Base-by-base conservation (phyloP, 164 flowering plant species). In the Cinnamomum chago region DNA sequence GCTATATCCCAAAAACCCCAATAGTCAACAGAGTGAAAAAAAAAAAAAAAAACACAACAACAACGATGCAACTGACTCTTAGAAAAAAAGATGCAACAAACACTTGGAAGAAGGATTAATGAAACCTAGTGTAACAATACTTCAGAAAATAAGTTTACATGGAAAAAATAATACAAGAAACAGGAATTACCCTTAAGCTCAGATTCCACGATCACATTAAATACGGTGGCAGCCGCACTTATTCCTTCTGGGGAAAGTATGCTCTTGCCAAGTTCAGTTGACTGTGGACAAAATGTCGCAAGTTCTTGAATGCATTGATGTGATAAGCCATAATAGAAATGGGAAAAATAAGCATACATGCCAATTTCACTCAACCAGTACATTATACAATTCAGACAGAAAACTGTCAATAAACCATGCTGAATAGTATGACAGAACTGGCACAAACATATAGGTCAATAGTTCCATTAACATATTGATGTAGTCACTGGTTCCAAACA, bases 131-230 rank as follows among this genome's bases (percentile, higher is more conserved):
- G 5, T 3, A 55, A 55, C 60, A 55, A 55, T 15, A 55, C 5
- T 55, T 55, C 60, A 55, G 17, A 55, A 55, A 55, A 17, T 55
- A 55, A 35, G n/a, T 18, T 64, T 64, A 22, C 23, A 64, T 24
- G 23, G 28, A 22, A 24, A 18, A 64, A 25, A 23, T 25, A 23
- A 28, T 28, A 27, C 20, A 28, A 28, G 22, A 14, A 67, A 35
- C 27, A 17, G 60, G 24, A 72, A 65, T 78, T 80, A 96, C 99
- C 91, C 77, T 86, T 92, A 65, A 96, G 84, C 81, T 96, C 98
- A 69, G 90, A 85, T 79, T 93, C 92, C 30, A 88, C 89, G 78
- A 94, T 91, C 78, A 86, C 77, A 67, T 81, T 77, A 82, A 96
- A 96, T 14, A 91, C 87, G 81, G 77, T 78, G 72, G 90, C 89